phyloP scores from a whole-genome alignment of 352 stramenopile genomes.

The Aphanomyces stellatus region DNA sequence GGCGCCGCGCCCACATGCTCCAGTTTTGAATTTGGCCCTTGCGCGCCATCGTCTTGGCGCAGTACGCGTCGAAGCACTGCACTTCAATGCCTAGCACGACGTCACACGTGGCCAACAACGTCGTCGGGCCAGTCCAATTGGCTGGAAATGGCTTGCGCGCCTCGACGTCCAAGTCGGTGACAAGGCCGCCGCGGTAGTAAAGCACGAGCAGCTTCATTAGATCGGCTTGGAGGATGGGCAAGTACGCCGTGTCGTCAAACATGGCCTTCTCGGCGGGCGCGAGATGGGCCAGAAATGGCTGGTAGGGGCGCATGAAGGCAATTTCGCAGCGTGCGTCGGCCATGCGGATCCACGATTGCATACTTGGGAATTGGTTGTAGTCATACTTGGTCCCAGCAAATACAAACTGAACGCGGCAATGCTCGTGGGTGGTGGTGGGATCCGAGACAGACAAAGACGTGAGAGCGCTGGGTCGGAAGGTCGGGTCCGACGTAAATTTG shows the following conservation, averaged over 20 bases:
- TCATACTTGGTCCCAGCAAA: neutral
- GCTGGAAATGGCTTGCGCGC: neutral
- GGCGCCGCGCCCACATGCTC: neutral
- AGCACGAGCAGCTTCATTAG: neutral
- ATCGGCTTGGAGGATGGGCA: neutral
- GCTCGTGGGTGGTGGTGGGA: too few relatives aligned
- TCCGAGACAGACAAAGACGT: too few relatives aligned
- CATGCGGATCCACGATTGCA: neutral
- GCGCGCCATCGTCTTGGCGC: neutral
- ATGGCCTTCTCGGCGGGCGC: neutral
- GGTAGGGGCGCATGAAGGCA: neutral
- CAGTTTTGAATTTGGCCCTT: neutral
- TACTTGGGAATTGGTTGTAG: neutral
- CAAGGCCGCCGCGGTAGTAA: neutral
- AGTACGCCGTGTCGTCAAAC: neutral
- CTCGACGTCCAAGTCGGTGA: neutral
- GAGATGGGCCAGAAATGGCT: neutral
- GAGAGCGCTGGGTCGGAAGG: too few relatives aligned
- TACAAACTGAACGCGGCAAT: neutral
- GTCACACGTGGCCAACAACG: neutral
- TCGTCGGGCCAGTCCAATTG: neutral
- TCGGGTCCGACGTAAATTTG: too few relatives aligned
- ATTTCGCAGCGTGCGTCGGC: neutral
- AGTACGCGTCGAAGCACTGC: neutral
- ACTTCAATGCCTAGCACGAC: neutral